Percentiles rank a stretch among this genome's conserved stretches.
These are phyloP conservation scores for Bipolaris sorokiniana DNA, from an alignment of 2,329 filamentous ascomycete genomes.

Conservation along the genomic window DNA sequence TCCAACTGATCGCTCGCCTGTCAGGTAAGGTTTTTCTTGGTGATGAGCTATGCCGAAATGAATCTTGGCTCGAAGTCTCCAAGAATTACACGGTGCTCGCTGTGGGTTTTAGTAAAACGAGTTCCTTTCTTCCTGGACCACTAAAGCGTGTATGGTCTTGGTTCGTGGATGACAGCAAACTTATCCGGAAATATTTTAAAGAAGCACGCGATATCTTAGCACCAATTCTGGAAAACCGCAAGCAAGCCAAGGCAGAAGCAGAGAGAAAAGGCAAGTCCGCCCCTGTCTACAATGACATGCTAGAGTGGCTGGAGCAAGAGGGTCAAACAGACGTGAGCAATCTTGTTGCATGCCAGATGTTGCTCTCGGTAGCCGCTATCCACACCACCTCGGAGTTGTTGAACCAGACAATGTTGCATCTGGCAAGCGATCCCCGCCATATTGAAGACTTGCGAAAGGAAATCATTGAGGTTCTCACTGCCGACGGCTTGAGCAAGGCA, in stretches of 20 bases:
- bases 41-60: slow-evolving; percentile 44
- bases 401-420: not conserved
- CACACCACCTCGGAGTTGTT: slow-evolving; percentile 4
- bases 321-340: not conserved
- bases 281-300: not conserved
- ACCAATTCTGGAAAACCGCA: too few species aligned
- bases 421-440: not conserved
- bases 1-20: too few species aligned
- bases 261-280: not conserved
- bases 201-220: too few species aligned
- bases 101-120: too few species aligned
- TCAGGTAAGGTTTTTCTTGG: slow-evolving; percentile 42
- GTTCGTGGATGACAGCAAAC: too few species aligned
- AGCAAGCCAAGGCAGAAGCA: too few species aligned
- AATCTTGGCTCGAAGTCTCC: slow-evolving; percentile 48
- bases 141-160: not conserved
- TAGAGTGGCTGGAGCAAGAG: slow-evolving; percentile 5
- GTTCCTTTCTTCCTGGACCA: too few species aligned
- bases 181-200: too few species aligned
- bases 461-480: not conserved
- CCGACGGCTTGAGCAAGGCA: not conserved
- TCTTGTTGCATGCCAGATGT: not conserved
- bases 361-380: not conserved
- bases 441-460: not conserved
- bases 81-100: slow-evolving; percentile 43